phyloP scores from a whole-genome alignment of 2,329 filamentous ascomycete genomes.

The Clonostachys rosea region DNA sequence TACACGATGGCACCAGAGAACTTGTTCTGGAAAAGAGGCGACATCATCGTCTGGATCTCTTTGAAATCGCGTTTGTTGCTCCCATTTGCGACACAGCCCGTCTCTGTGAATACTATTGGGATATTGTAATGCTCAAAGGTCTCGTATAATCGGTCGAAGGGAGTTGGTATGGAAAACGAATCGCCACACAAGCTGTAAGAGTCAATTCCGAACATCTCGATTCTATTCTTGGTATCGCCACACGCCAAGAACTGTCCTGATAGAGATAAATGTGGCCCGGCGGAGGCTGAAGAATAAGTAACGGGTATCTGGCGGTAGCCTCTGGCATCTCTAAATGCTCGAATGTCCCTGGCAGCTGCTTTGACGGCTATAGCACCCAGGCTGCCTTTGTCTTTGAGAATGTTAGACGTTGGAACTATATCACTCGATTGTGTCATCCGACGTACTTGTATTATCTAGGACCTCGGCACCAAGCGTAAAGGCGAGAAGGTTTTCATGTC shows the following conservation, averaged over 20 bases:
- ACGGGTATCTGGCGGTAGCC: neutral
- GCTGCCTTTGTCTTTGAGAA: too few relatives aligned
- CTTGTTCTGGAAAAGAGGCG: neutral
- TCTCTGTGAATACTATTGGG: conserved; percentile 1
- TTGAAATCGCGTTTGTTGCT: neutral
- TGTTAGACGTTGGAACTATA: too few relatives aligned
- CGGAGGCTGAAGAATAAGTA: too few relatives aligned
- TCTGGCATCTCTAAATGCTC: neutral
- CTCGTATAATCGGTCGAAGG: neutral
- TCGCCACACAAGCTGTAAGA: neutral
- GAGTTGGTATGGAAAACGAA: neutral
- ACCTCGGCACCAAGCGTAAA: neutral
- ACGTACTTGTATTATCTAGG: neutral
- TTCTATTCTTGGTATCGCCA: neutral
- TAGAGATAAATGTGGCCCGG: neutral
- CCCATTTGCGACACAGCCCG: neutral
- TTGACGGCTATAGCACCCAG: neutral
- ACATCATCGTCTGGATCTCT: neutral
- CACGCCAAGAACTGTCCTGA: neutral
- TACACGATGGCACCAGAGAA: conserved; percentile 1
- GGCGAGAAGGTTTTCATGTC: neutral
- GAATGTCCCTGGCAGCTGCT: neutral
- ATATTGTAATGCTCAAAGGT: neutral
- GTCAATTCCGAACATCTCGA: conserved; percentile 1
- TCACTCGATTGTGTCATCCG: too few relatives aligned